Evolutionary conservation across 2,329 filamentous ascomycete species (phyloP).

Genomic region (Fusarium chuoi): DNA sequence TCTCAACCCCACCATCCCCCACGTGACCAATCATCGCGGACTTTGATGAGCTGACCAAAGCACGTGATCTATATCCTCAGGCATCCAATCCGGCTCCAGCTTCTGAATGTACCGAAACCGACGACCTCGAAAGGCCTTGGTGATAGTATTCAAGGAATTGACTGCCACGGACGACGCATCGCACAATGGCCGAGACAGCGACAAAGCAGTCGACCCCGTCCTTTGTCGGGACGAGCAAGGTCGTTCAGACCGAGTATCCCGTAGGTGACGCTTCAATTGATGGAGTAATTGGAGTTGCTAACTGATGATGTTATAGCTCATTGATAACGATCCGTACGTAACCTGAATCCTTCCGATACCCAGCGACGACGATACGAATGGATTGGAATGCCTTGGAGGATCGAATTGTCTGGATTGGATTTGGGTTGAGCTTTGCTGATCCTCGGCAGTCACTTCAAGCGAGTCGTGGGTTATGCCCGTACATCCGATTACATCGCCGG

Average conservation of each 20-base stretch:
- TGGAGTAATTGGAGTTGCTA: constrained; percentile 38
- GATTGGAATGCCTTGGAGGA: not conserved
- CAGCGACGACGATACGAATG: constrained; percentile 3
- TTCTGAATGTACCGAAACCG: constrained; percentile 38
- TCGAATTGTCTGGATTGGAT: not conserved
- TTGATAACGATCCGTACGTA: constrained; percentile 95
- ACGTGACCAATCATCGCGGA: constrained; percentile 29
- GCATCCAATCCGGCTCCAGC: constrained; percentile 42
- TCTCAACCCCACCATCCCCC: not conserved
- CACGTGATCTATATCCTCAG: constrained; percentile 49
- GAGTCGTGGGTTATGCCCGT: constrained; percentile 88
- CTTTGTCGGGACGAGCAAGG: constrained; percentile 69
- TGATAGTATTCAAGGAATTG: constrained; percentile 45
- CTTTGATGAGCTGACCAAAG: constrained; percentile 32
- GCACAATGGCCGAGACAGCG: constrained; percentile 53
- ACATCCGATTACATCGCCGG: constrained; percentile 83
- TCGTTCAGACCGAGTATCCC: constrained; percentile 84
- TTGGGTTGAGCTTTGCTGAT: constrained; percentile 43
- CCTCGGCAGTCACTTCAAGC: constrained; percentile 80
- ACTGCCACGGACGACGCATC: constrained; percentile 44
- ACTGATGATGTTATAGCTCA: constrained; percentile 74
- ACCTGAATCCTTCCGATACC: not conserved
- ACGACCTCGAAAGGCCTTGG: constrained; percentile 40
- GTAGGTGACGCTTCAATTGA: constrained; percentile 64
- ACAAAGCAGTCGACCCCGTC: constrained; percentile 51